Evolutionary conservation across 345 rosid genomes (phyloP), one percentile per base, ranked within the genome.

Genomic region (Citrus australasica): DNA sequence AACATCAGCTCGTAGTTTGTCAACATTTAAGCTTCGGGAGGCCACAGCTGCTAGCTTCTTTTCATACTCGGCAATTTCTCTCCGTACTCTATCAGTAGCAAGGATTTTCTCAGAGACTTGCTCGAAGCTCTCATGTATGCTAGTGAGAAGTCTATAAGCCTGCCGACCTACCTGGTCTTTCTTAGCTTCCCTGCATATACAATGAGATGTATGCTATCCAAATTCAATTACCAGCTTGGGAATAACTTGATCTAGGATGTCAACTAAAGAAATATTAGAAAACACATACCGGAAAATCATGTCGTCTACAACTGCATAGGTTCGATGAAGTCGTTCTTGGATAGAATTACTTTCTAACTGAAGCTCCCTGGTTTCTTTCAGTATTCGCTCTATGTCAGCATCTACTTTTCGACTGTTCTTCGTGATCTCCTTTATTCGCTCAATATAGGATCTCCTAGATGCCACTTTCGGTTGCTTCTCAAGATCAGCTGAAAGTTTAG

Each of bases 281-380:
- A 37, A 32, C 21, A 53, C 10, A 32, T 83, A 90, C 97, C 97
- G 91, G 89, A 86, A 88, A 25, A 91, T 85, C 76, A 92, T 84
- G 79, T 95, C 98, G 85, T 95, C 98, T 25, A 88, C 85, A 69
- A 95, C 87, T 51, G 94, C 89, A 82, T 87, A 91, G 35, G 94
- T 89, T 69, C 98, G 90, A 84, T 91, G 90, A 74, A 95, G 94
- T 74, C 98, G 87, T 77, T 93, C 98, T 85, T 78, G 95, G 69
- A 93, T 91, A 76, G 90, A 86, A 79, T 95, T 95, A 79, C 97
- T 95, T 79, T 95, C 93, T 78, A 91, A 69, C 81, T 95, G 98
- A 75, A 95, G 89, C 83, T 84, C 92, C 87, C 97, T 89, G 22
- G 93, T 95, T 76, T 92, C 98, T 81, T 82, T 85, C 80, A 91